Evolutionary conservation across 129 eudicot species (phyloP).

Genomic region (Saposhnikovia divaricata): DNA sequence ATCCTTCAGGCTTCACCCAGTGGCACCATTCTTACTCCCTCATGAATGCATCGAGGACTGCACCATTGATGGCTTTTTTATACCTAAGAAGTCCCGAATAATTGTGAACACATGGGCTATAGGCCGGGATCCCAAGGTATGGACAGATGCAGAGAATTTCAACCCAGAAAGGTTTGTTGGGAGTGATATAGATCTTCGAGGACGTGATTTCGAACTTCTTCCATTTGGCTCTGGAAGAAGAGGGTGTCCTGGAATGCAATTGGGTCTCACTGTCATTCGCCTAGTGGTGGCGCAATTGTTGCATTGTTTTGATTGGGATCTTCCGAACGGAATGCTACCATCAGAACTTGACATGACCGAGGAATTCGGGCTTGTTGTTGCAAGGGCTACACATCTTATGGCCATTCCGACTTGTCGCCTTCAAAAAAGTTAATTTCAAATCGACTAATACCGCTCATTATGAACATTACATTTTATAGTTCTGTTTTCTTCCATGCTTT

Average conservation of each 20-base stretch:
- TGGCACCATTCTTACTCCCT: slow-evolving; percentile 3
- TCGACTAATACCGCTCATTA: background rate
- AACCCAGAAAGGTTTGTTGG: background rate
- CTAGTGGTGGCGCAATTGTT: background rate
- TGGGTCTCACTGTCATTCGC: background rate
- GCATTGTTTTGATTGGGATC: slow-evolving; percentile 7
- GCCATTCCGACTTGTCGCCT: slow-evolving; percentile 8
- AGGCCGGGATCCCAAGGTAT: slow-evolving; percentile 3
- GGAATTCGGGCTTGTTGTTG: slow-evolving; percentile 7
- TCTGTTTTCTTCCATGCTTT: background rate
- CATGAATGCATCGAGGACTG: background rate
- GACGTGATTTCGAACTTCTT: slow-evolving; percentile 2
- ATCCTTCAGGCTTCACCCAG: slow-evolving; percentile 8
- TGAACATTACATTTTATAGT: background rate
- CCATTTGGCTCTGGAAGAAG: slow-evolving; percentile 8
- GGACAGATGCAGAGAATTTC: background rate
- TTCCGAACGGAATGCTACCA: background rate
- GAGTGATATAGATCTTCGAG: background rate
- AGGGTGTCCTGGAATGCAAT: slow-evolving; percentile 4
- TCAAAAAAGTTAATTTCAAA: background rate
- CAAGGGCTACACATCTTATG: background rate
- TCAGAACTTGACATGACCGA: slow-evolving; percentile 4
- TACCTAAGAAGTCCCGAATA: background rate
- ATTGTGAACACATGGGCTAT: background rate
- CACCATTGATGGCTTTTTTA: slow-evolving; percentile 4